phyloP scores from a whole-genome alignment of 768 basidiomycete species.

The Macrocybe gigantea region DNA sequence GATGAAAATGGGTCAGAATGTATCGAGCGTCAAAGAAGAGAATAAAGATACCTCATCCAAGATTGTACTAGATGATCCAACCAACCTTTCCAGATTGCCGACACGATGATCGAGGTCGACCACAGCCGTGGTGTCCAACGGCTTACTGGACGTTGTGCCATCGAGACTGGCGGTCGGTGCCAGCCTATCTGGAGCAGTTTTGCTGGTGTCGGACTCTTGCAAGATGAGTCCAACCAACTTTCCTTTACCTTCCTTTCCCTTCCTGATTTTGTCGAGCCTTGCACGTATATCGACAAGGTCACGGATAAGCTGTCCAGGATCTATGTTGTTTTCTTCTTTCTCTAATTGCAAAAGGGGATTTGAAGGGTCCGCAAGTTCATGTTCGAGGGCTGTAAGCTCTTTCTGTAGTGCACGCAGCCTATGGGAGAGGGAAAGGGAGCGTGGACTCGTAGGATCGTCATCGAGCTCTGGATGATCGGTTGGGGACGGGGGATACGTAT shows the following conservation, averaged over 20 bases:
- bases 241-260: constrained; percentile 60
- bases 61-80: constrained; percentile 76
- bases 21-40: neutral
- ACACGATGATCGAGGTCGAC: constrained; percentile 81
- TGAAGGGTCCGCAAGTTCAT: constrained; percentile 75
- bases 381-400: constrained; percentile 77
- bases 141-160: constrained; percentile 6
- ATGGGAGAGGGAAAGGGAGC: constrained; percentile 44
- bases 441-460: constrained; percentile 23
- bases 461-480: constrained; percentile 38
- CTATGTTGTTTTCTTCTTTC: constrained; percentile 52
- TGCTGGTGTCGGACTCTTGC: constrained; percentile 19
- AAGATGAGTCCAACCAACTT: constrained; percentile 57
- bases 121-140: constrained; percentile 34
- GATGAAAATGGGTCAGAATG: neutral
- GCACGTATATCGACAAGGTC: constrained; percentile 72
- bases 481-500: constrained; percentile 65
- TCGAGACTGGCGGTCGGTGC: constrained; percentile 1
- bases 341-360: constrained; percentile 62
- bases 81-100: constrained; percentile 72
- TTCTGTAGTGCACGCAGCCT: constrained; percentile 63
- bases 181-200: neutral
- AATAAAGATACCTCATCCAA: constrained; percentile 68
- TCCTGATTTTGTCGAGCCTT: constrained; percentile 61
- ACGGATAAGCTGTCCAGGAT: constrained; percentile 71